Conservation (phyloP, 2,329 filamentous ascomycete species). For the Dactylellina leptospora region DNA sequence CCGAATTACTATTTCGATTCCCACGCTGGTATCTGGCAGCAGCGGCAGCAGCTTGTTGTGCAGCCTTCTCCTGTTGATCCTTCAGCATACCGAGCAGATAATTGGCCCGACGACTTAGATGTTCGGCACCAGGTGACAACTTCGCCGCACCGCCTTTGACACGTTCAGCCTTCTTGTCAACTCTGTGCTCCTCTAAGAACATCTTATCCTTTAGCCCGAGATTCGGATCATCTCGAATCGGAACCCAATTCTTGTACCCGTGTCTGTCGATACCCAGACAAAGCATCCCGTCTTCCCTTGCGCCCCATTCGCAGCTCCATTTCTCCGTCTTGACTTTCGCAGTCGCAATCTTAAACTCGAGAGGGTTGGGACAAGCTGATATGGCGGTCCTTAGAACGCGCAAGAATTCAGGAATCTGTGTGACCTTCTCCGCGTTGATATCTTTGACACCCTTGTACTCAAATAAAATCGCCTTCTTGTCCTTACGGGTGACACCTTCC, state of each 20-base stretch:
- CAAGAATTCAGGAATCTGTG: conserved; percentile 89
- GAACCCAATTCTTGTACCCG: conserved; percentile 93
- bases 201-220: conserved; percentile 88
- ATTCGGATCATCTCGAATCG: conserved; percentile 90
- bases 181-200: conserved; percentile 96
- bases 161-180: conserved; percentile 95
- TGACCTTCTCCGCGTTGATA: conserved; percentile 92
- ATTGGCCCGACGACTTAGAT: conserved; percentile 91
- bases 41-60: conserved; percentile 72
- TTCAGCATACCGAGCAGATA: conserved; percentile 95
- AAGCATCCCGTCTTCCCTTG: conserved; percentile 95
- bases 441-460: conserved; percentile 93
- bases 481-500: conserved; percentile 80
- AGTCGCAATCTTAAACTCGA: conserved; percentile 84
- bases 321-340: conserved; percentile 79
- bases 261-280: conserved; percentile 91
- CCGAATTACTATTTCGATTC: conserved; percentile 50
- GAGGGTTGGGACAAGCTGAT: conserved; percentile 72
- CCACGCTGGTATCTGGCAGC: conserved; percentile 48
- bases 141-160: conserved; percentile 69
- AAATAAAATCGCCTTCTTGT: conserved; percentile 95
- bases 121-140: conserved; percentile 81
- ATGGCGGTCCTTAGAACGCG: conserved; percentile 78
- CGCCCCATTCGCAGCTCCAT: conserved; percentile 91
- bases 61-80: conserved; percentile 80